These are phyloP conservation scores for Bipolaris oryzae DNA, from an alignment of 2,329 filamentous ascomycete species.

Conservation along the genomic window DNA sequence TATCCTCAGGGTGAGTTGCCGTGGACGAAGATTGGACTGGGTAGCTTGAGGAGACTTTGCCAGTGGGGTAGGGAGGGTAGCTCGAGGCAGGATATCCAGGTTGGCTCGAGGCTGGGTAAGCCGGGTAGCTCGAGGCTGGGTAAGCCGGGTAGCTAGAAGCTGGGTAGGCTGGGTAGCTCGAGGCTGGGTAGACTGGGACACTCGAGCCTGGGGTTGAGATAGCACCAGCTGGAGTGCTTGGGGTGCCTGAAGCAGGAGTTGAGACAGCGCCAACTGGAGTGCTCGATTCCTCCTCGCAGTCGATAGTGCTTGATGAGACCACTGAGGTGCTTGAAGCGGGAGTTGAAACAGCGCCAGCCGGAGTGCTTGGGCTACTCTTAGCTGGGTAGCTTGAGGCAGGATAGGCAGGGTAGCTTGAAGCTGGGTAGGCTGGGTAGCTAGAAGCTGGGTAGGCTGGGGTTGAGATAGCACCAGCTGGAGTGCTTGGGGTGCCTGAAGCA, in stretches of 20 bases:
- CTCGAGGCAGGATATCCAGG: slow-evolving; percentile 2
- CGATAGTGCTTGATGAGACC: too few relatives aligned
- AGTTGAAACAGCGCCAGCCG: too few relatives aligned
- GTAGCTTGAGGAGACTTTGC: slow-evolving; percentile 4
- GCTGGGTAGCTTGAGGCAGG: neutral
- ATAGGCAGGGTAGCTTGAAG: neutral
- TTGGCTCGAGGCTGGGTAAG: slow-evolving; percentile 19
- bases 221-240: too few relatives aligned
- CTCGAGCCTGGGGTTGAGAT: neutral
- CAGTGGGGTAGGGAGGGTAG: slow-evolving; percentile 9
- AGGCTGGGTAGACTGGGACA: neutral
- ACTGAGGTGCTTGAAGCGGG: too few relatives aligned
- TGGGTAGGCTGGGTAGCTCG: neutral
- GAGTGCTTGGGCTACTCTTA: too few relatives aligned
- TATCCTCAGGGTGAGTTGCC: slow-evolving; percentile 16
- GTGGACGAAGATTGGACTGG: slow-evolving; percentile 16
- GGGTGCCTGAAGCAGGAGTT: too few relatives aligned
- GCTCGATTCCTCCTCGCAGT: too few relatives aligned
- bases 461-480: too few relatives aligned
- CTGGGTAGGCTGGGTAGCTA: neutral
- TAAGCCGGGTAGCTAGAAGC: neutral
- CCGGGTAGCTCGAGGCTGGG: neutral
- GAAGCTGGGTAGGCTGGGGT: slow-evolving; percentile 19
- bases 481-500: too few relatives aligned
- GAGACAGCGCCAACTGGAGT: neutral